These are phyloP conservation scores for Lactifluus hygrophoroides DNA, from an alignment of 768 basidiomycete genomes.

Conservation along the genomic window DNA sequence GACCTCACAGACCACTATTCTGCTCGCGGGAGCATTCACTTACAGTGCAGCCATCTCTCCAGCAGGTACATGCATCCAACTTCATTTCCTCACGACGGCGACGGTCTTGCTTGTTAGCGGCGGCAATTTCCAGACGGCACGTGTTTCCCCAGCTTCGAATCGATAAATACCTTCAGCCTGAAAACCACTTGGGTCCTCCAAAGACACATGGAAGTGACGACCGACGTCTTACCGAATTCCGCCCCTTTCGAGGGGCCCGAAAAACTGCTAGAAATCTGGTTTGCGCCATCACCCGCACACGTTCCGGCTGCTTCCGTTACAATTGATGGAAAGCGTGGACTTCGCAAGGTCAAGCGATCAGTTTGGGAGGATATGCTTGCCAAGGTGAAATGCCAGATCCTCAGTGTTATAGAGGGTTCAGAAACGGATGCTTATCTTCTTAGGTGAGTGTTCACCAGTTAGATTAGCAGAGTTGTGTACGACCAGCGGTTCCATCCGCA, in stretches of 20 bases:
- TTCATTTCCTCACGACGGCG: background rate
- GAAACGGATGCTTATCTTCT: slow-evolving; percentile 94
- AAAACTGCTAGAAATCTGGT: slow-evolving; percentile 97
- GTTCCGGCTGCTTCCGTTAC: slow-evolving; percentile 39
- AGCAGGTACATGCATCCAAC: slow-evolving; percentile 17
- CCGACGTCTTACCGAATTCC: background rate
- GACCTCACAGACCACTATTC: background rate
- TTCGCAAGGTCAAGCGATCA: slow-evolving; percentile 62
- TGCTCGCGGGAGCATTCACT: background rate
- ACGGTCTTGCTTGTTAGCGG: slow-evolving; percentile 9
- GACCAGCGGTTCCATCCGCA: background rate
- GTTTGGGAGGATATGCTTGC: slow-evolving; percentile 97
- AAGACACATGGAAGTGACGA: slow-evolving; percentile 5
- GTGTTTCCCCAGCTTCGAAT: background rate
- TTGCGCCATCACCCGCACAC: slow-evolving; percentile 64
- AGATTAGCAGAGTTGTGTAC: background rate
- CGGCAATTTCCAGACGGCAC: background rate
- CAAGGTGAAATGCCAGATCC: slow-evolving; percentile 93
- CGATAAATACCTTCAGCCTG: background rate
- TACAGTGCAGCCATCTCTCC: background rate
- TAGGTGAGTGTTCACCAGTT: slow-evolving; percentile 47
- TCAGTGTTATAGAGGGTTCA: slow-evolving; percentile 81
- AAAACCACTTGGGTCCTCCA: background rate
- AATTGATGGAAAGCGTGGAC: slow-evolving; percentile 47
- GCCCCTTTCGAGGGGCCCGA: slow-evolving; percentile 88